Percentiles rank a stretch among this genome's conserved stretches.
Conservation (phyloP, 75 land plant species). For the Cupressus sempervirens region DNA sequence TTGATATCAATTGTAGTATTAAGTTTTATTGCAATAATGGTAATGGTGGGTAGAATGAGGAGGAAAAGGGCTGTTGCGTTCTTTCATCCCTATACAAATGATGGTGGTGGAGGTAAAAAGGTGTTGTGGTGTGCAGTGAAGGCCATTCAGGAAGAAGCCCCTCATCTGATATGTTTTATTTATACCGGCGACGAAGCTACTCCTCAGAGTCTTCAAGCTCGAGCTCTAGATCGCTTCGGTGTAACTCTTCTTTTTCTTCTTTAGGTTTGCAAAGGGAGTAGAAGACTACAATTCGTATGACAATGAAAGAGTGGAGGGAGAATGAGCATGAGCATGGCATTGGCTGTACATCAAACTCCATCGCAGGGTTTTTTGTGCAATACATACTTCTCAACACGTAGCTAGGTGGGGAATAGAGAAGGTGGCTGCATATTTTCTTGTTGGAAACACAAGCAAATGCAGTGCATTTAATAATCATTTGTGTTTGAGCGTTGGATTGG, state of each 20-base stretch:
- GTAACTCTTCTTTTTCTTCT: slow-evolving; percentile 60
- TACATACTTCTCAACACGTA: too few species aligned
- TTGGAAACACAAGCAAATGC: too few species aligned
- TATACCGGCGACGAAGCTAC: slow-evolving; percentile 94
- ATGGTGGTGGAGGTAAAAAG: slow-evolving; percentile 97
- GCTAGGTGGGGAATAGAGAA: too few species aligned
- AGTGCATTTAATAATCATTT: too few species aligned
- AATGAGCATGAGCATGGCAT: too few species aligned
- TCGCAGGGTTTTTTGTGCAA: too few species aligned
- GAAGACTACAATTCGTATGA: too few species aligned
- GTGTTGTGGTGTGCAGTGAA: slow-evolving; percentile 97
- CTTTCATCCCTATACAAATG: slow-evolving; percentile 98
- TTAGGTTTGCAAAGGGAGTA: too few species aligned
- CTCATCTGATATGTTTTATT: slow-evolving; percentile 55
- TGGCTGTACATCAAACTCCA: too few species aligned
- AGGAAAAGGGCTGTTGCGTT: slow-evolving; percentile 55
- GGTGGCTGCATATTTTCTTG: too few species aligned
- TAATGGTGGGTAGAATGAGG: slow-evolving; percentile 25
- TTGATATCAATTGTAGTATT: background rate
- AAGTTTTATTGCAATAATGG: background rate
- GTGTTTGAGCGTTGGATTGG: too few species aligned
- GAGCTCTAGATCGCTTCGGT: slow-evolving; percentile 84
- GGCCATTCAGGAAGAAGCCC: slow-evolving; percentile 75
- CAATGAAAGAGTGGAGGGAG: too few species aligned
- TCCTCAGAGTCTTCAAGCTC: slow-evolving; percentile 42